These are phyloP conservation scores for Lablab purpureus DNA, from an alignment of 306 rosid species.

Conservation along the genomic window DNA sequence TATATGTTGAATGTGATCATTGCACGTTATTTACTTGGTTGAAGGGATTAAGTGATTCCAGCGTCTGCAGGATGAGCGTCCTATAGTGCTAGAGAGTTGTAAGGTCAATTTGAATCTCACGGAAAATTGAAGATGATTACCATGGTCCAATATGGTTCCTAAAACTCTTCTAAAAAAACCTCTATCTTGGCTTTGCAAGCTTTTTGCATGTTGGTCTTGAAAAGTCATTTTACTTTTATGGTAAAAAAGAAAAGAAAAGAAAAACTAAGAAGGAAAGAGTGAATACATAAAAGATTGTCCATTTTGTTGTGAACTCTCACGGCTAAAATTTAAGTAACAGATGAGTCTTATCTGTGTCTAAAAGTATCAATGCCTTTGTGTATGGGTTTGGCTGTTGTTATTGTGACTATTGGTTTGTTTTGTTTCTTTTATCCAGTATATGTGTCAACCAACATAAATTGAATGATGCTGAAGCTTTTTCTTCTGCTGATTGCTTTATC, in stretches of 20 bases:
- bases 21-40: neutral
- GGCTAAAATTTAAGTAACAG: too few species aligned
- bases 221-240: neutral
- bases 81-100: neutral
- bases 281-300: slow-evolving; percentile 1
- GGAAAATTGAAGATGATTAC: slow-evolving; percentile 16
- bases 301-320: too few species aligned
- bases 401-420: neutral
- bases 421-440: neutral
- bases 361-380: neutral
- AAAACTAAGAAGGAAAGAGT: neutral
- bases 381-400: neutral
- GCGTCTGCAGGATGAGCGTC: neutral
- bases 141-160: neutral
- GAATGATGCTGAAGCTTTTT: too few species aligned
- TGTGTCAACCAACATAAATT: neutral
- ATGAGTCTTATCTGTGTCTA: too few species aligned
- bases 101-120: slow-evolving; percentile 10
- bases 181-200: slow-evolving; percentile 10
- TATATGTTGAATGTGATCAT: neutral
- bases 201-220: slow-evolving; percentile 9
- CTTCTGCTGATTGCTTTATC: neutral
- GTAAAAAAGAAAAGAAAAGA: neutral
- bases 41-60: slow-evolving; percentile 3
- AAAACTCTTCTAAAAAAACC: neutral